Evolutionary conservation across 1,284 basidiomycete species (phyloP).

Genomic region (Ganoderma lucidum): DNA sequence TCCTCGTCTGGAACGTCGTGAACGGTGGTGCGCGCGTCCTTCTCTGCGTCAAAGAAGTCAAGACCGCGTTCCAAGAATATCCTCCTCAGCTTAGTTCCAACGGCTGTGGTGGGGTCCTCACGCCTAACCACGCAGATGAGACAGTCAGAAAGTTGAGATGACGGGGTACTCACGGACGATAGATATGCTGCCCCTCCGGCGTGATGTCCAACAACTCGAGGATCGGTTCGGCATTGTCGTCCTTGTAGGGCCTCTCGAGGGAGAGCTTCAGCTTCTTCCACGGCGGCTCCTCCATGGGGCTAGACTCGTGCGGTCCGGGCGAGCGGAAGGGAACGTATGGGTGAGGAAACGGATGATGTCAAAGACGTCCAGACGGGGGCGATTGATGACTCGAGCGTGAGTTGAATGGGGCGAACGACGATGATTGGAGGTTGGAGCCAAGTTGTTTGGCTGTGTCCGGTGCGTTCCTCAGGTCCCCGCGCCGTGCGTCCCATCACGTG

Average conservation of each 20-base stretch:
- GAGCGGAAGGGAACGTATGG: slow-evolving; percentile 1
- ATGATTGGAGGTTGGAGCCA: slow-evolving; percentile 15
- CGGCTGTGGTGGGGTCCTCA: slow-evolving; percentile 58
- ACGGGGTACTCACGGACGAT: slow-evolving; percentile 64
- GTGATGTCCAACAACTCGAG: slow-evolving; percentile 74
- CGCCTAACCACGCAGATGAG: slow-evolving; percentile 46
- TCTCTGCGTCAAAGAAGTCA: slow-evolving; percentile 75
- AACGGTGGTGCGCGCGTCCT: slow-evolving; percentile 36
- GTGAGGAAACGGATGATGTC: slow-evolving; percentile 4
- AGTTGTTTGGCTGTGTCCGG: neutral
- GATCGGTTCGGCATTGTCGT: slow-evolving; percentile 69
- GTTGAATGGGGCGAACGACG: neutral
- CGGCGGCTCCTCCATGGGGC: slow-evolving; percentile 46
- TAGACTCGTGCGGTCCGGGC: slow-evolving; percentile 11
- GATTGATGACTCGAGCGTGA: slow-evolving; percentile 7
- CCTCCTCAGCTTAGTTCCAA: slow-evolving; percentile 70
- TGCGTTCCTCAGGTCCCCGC: slow-evolving; percentile 5
- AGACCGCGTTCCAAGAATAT: slow-evolving; percentile 76
- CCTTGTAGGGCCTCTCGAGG: slow-evolving; percentile 80
- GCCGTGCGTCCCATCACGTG: slow-evolving; percentile 15
- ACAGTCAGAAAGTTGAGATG: neutral
- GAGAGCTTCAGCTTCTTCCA: slow-evolving; percentile 72
- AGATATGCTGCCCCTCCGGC: slow-evolving; percentile 69
- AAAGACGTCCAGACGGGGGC: slow-evolving; percentile 5
- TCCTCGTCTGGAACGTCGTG: slow-evolving; percentile 39